Evolutionary conservation across 2,329 filamentous ascomycete species (phyloP).

Genomic region (Thermothelomyces thermophilus): DNA sequence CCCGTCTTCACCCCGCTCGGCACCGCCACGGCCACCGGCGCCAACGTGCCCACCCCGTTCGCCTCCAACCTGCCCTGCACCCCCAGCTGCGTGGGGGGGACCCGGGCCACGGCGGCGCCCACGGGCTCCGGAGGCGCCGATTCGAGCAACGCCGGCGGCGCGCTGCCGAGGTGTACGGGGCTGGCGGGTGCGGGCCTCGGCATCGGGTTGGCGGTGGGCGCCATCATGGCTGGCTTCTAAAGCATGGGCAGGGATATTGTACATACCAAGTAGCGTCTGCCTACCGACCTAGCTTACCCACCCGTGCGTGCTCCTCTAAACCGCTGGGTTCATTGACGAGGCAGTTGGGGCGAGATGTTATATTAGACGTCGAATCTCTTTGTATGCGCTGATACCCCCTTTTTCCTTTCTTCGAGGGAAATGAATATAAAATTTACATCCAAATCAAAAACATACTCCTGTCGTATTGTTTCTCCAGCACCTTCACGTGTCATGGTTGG

Average conservation of each 20-base stretch:
- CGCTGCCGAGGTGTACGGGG: slow-evolving; percentile 16
- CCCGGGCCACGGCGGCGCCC: not conserved
- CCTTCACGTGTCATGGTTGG: too few species aligned
- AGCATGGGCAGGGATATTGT: too few species aligned
- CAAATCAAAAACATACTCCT: too few species aligned
- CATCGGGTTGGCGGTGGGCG: slow-evolving; percentile 11
- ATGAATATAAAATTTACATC: too few species aligned
- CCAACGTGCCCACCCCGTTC: slow-evolving; percentile 29
- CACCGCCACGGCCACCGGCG: slow-evolving; percentile 24
- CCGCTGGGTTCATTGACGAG: too few species aligned
- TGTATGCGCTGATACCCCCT: slow-evolving; percentile 7
- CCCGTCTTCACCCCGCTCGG: slow-evolving; percentile 29
- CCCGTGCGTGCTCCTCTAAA: too few species aligned
- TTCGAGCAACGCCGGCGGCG: slow-evolving; percentile 10
- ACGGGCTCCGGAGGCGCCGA: not conserved
- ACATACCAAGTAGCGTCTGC: too few species aligned
- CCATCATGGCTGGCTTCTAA: slow-evolving; percentile 10
- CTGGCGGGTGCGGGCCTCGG: slow-evolving; percentile 11
- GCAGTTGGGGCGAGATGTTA: too few species aligned
- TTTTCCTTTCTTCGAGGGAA: not conserved
- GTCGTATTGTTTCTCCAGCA: too few species aligned
- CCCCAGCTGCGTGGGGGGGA: slow-evolving; percentile 1
- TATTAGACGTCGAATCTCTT: too few species aligned
- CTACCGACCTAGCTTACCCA: too few species aligned
- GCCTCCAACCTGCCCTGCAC: slow-evolving; percentile 39